These are phyloP conservation scores for Melastoma malabathricum DNA, from an alignment of 345 rosid species.

Conservation along the genomic window DNA sequence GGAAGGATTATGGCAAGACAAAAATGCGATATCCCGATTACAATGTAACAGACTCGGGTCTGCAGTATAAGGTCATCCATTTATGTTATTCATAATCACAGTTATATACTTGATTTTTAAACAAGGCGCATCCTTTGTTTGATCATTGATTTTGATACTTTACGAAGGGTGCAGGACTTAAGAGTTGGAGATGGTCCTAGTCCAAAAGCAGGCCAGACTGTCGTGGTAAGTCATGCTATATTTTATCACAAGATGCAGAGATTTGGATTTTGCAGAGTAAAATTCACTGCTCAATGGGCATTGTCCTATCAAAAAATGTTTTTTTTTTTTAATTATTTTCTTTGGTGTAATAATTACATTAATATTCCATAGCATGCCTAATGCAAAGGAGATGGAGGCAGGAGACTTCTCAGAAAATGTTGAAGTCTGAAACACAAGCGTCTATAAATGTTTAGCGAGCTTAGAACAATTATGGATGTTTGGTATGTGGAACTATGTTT, in stretches of 20 bases:
- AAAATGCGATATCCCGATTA: constrained; percentile 85
- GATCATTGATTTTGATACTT: constrained; percentile 11
- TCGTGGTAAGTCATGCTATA: constrained; percentile 43
- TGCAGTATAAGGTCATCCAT: constrained; percentile 76
- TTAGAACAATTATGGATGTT: no score
- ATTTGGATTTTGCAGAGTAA: no score
- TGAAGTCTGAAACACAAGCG: no score
- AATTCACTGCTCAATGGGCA: no score
- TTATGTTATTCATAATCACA: background rate
- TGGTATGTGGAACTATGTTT: background rate
- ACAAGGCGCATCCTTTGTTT: background rate
- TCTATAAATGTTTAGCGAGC: no score
- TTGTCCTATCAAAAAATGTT: no score
- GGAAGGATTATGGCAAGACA: constrained; percentile 88
- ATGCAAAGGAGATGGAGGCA: no score
- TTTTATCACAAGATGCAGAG: background rate
- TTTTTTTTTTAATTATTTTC: no score
- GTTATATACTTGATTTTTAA: background rate
- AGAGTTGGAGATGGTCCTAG: constrained; percentile 65
- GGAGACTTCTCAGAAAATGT: no score
- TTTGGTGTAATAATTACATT: no score
- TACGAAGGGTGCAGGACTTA: constrained; percentile 52
- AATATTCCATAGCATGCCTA: no score
- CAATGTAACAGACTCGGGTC: constrained; percentile 70
- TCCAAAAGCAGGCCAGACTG: constrained; percentile 67